phyloP scores from a whole-genome alignment of 306 rosid species.

The Rubus parviflorus region DNA sequence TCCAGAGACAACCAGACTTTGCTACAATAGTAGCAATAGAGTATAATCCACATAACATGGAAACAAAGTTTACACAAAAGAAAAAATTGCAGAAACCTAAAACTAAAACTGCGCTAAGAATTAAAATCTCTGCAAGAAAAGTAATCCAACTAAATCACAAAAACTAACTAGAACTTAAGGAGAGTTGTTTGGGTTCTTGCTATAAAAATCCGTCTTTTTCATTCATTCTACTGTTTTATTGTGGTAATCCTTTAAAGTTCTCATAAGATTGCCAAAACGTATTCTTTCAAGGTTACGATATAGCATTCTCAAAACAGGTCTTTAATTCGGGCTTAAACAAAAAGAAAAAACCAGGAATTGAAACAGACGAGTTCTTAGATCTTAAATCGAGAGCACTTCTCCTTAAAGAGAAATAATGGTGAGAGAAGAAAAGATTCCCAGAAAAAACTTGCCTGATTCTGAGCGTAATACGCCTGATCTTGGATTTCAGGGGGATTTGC shows the following conservation, averaged over 20 bases:
- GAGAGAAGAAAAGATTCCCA: constrained; percentile 6
- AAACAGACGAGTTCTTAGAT: not conserved
- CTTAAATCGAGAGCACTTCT: not conserved
- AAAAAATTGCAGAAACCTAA: not conserved
- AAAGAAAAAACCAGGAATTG: not conserved
- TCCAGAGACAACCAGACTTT: constrained; percentile 3
- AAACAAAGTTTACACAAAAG: not conserved
- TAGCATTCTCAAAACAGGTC: constrained; percentile 1
- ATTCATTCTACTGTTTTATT: not conserved
- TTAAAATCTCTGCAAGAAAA: not conserved
- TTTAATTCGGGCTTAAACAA: not conserved
- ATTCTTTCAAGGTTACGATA: not conserved
- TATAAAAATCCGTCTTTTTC: not conserved
- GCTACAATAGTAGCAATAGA: not conserved
- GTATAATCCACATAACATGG: not conserved
- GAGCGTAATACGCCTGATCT: constrained; percentile 47
- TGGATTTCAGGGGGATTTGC: constrained; percentile 32
- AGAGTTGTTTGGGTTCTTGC: not conserved
- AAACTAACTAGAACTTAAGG: not conserved
- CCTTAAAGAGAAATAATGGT: not conserved
- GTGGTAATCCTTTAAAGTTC: not conserved
- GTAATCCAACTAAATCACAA: not conserved
- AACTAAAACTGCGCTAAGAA: not conserved
- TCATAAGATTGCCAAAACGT: not conserved
- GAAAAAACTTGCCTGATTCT: constrained; percentile 39